A percentile compares a stretch with the other conserved stretches of the same genome.
Evolutionary conservation across 106 monocot species (phyloP).

Genomic region (Dendrobium chrysotoxum): DNA sequence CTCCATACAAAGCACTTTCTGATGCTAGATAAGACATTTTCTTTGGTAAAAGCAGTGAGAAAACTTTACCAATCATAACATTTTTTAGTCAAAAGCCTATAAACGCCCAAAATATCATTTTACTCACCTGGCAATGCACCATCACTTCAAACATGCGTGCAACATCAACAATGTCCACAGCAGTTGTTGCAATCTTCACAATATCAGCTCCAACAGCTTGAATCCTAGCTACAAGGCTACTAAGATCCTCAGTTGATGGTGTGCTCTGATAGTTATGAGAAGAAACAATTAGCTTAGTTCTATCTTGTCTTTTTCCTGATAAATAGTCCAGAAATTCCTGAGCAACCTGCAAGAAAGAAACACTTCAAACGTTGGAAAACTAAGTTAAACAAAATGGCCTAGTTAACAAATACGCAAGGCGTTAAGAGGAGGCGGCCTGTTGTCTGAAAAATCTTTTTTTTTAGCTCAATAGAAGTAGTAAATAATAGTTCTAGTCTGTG

Average conservation of each 20-base stretch:
- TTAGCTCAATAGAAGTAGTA: neutral
- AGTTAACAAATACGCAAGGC: neutral
- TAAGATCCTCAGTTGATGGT: conserved; percentile 70
- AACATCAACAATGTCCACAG: conserved; percentile 72
- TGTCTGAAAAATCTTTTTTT: neutral
- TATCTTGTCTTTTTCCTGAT: conserved; percentile 63
- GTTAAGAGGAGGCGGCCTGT: neutral
- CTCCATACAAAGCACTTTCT: neutral
- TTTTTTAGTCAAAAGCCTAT: neutral
- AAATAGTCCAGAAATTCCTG: conserved; percentile 55
- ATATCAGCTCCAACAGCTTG: conserved; percentile 89
- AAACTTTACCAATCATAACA: neutral
- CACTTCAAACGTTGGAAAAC: neutral
- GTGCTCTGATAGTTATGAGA: conserved; percentile 91
- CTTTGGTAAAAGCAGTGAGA: neutral
- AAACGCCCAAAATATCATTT: neutral
- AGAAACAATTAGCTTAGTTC: conserved; percentile 85
- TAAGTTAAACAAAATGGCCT: neutral
- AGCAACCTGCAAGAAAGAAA: conserved; percentile 57
- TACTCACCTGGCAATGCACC: conserved; percentile 77
- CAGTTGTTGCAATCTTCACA: conserved; percentile 88
- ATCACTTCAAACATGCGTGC: conserved; percentile 84
- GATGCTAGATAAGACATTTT: neutral
- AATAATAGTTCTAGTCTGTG: neutral
- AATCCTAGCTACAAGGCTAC: conserved; percentile 78